Base-by-base conservation (phyloP, 2,329 filamentous ascomycete genomes). In the Dothiorella sarmentorum region DNA sequence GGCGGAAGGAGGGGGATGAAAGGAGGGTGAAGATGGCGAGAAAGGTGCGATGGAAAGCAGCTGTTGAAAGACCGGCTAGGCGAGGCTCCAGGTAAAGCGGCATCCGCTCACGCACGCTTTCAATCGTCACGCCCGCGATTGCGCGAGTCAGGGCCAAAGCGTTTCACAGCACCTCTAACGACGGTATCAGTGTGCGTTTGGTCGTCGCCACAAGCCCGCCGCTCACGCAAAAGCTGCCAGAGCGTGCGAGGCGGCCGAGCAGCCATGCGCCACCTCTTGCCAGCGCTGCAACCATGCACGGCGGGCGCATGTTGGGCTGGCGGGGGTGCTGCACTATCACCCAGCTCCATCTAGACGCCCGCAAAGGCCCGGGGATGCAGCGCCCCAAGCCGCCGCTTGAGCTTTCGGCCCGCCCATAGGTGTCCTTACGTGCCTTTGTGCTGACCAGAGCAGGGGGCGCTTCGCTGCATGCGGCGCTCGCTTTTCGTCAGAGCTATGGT, bases 11-110 rank as follows among this genome's bases (percentile, higher is more conserved):
- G 43, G 47, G 58, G 67, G 44, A 58, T 43, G 51, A 47, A 52
- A 58, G 52, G 67, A 53, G 57, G 52, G 55, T 62, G 63, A 59
- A 63, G 65, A 64, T 64, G 58, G 64, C 63, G 61, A 53, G 35
- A 53, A 29, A 53, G 49, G 35, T 40, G 33, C 22, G 49, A 40
- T 53, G 49, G 33, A 53, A 53, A 40, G 49, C 49, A 40, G 49
- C 49, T 40, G 49, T 40, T 40, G 49, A 53, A 52, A 52, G 47
- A 52, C 47, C 47, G 47, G 47, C 47, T 52, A 52, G 47, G 47
- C 47, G 47, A 52, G 47, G 47, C 47, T 52, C 47, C 47, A 52
- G 47, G 47, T 52, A 52, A 52, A 52, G 47, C 47, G 47, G 47
- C 47, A 38, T 52, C 47, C 47, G 47, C 47, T 52, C 47, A 52